These are phyloP conservation scores for Pyrenochaeta sp. DNA, from an alignment of 2,329 filamentous ascomycete genomes.

Conservation along the genomic window DNA sequence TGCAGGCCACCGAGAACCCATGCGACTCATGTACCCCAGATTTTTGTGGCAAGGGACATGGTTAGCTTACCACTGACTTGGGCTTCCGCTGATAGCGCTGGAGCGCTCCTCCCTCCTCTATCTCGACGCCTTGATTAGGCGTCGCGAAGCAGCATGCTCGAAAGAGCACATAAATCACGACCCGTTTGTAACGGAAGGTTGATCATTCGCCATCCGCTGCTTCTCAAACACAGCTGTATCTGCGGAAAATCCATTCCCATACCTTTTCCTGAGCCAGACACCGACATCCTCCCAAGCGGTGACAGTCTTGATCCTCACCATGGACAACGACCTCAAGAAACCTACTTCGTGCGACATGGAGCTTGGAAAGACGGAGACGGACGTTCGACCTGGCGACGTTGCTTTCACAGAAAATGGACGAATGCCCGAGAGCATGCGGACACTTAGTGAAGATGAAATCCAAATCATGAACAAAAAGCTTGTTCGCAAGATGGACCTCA, in stretches of 20 bases:
- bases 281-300: not conserved
- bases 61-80: not conserved
- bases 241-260: not conserved
- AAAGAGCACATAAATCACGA: conserved; percentile 8
- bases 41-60: conserved; percentile 10
- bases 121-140: not conserved
- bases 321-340: conserved; percentile 10
- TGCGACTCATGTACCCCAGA: conserved; percentile 13
- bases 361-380: not conserved
- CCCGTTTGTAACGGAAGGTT: conserved; percentile 1
- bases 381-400: not conserved
- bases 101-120: conserved; percentile 18
- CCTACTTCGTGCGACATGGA: conserved; percentile 2
- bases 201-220: conserved; percentile 6
- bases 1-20: not conserved
- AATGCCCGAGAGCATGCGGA: not conserved
- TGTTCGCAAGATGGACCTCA: conserved; percentile 22
- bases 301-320: not conserved
- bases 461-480: conserved; percentile 6
- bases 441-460: not conserved
- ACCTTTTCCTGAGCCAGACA: not conserved
- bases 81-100: not conserved
- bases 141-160: not conserved
- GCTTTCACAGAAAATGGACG: not conserved
- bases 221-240: not conserved